A percentile compares a stretch with the other conserved stretches of the same genome.
These are phyloP conservation scores for Hypoxylon sp. DNA, from an alignment of 2,329 filamentous ascomycete genomes.

Conservation along the genomic window DNA sequence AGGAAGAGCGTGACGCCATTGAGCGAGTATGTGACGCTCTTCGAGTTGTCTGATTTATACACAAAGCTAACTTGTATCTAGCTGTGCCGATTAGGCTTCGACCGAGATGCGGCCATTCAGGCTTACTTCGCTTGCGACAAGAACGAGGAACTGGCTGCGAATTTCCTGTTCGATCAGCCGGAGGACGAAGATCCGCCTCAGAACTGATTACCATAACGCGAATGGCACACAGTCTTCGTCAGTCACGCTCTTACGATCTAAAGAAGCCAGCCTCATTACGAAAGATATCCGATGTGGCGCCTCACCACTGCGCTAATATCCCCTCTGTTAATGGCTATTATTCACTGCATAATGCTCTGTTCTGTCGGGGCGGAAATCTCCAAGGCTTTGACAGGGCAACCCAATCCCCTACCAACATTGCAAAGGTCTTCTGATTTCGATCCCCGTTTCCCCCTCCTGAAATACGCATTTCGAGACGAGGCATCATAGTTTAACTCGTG, in stretches of 20 bases:
- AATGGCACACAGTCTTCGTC: constrained; percentile 31
- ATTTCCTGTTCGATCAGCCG: constrained; percentile 97
- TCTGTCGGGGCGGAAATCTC: constrained; percentile 11
- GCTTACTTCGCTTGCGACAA: constrained; percentile 99
- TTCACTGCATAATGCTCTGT: constrained; percentile 33
- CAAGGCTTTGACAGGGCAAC: not conserved
- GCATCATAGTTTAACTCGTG: constrained; percentile 17
- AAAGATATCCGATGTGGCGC: constrained; percentile 36
- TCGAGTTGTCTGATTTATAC: constrained; percentile 23
- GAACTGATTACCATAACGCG: constrained; percentile 55
- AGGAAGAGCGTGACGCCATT: constrained; percentile 97
- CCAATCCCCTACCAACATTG: not conserved
- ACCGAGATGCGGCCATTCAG: constrained; percentile 93
- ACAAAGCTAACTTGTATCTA: constrained; percentile 56
- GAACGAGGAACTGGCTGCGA: constrained; percentile 98
- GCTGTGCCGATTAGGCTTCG: constrained; percentile 94
- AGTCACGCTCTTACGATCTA: constrained; percentile 40
- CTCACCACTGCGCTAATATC: constrained; percentile 26
- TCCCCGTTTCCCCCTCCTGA: constrained; percentile 14
- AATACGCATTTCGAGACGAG: constrained; percentile 25
- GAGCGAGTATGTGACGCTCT: constrained; percentile 80
- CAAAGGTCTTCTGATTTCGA: constrained; percentile 14
- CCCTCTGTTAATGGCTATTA: constrained; percentile 40
- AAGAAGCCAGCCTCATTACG: constrained; percentile 27
- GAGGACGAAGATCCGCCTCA: constrained; percentile 79